A percentile compares a stretch with the other conserved stretches of the same genome.
Conservation (phyloP, 106 monocot species). For the Apostasia ramifera region DNA sequence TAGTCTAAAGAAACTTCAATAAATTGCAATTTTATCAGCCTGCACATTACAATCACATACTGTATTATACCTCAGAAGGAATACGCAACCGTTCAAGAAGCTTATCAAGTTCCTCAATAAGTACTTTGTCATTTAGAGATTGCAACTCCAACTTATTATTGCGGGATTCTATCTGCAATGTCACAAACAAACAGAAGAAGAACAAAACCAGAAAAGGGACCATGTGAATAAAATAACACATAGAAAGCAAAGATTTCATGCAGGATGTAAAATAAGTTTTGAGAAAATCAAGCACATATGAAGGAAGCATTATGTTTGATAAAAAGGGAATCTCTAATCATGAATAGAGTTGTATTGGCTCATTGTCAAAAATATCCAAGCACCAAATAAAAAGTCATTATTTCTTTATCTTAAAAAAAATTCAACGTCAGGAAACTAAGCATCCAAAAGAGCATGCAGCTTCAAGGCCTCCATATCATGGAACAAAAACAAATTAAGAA, state of each 20-base stretch:
- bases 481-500: neutral
- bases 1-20: neutral
- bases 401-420: too few species aligned
- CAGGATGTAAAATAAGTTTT: neutral
- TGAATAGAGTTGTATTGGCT: neutral
- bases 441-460: too few species aligned
- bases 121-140: constrained; percentile 64
- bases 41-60: neutral
- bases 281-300: neutral
- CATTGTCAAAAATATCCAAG: neutral
- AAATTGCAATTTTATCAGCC: neutral
- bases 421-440: too few species aligned
- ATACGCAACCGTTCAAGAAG: constrained; percentile 79
- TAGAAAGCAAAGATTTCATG: neutral
- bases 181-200: constrained; percentile 4
- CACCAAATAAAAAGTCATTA: neutral
- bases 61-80: constrained; percentile 68
- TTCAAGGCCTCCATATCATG: too few species aligned
- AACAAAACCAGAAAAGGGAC: neutral
- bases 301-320: neutral
- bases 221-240: neutral
- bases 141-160: constrained; percentile 97
- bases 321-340: neutral
- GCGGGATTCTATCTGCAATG: constrained; percentile 89
- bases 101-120: constrained; percentile 91